Conservation (phyloP, 495 filamentous ascomycete genomes). For the Penicillium maclennaniae region DNA sequence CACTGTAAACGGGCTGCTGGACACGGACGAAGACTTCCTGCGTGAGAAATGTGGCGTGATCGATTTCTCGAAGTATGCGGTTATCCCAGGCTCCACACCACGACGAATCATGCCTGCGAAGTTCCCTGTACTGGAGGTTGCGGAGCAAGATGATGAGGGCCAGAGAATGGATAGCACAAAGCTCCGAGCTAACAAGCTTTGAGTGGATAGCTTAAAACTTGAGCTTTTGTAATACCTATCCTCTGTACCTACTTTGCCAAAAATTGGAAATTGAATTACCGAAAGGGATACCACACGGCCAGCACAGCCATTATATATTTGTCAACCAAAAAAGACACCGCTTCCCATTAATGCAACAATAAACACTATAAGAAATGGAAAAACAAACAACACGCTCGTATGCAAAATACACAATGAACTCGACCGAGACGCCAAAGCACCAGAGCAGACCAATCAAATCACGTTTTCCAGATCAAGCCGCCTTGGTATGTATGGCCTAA, state of each 20-base stretch:
- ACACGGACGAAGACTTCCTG: slow-evolving; percentile 82
- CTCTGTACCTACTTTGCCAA: background rate
- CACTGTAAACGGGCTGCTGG: slow-evolving; percentile 65
- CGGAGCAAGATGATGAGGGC: slow-evolving; percentile 81
- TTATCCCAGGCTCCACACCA: slow-evolving; percentile 61
- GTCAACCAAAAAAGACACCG: background rate
- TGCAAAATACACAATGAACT: slow-evolving; percentile 2
- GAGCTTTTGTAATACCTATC: too few relatives aligned
- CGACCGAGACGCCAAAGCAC: slow-evolving; percentile 2
- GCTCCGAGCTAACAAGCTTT: slow-evolving; percentile 23
- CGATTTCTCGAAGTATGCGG: slow-evolving; percentile 71
- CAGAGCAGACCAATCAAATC: background rate
- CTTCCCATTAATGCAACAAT: slow-evolving; percentile 10
- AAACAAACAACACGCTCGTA: slow-evolving; percentile 13
- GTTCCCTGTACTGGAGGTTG: slow-evolving; percentile 68
- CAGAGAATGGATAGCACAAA: slow-evolving; percentile 62
- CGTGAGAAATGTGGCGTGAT: slow-evolving; percentile 56
- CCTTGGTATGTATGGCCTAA: background rate
- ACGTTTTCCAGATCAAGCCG: background rate
- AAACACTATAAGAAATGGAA: too few relatives aligned
- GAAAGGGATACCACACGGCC: background rate
- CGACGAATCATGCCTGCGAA: slow-evolving; percentile 73
- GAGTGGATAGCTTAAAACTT: background rate
- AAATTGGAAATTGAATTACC: background rate
- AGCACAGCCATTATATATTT: background rate